Evolutionary conservation across 352 stramenopile genomes (phyloP).

Genomic region (Saprolegnia diclina): DNA sequence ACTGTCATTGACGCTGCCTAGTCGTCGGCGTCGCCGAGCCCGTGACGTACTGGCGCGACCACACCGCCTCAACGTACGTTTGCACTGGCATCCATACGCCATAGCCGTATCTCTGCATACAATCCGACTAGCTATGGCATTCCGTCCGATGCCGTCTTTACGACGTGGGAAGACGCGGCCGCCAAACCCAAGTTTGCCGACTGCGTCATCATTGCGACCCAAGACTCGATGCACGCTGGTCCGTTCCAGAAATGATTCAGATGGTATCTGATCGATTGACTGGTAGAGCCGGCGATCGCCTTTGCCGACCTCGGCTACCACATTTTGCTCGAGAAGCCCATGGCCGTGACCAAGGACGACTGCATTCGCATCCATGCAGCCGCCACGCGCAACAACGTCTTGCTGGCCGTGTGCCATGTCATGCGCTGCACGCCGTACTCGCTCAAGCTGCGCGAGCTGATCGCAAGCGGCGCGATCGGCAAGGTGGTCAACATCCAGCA

Average conservation of each 20-base stretch:
- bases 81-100: background rate
- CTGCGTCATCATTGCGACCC: constrained; percentile 29
- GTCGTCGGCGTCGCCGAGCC: constrained; percentile 29
- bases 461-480: constrained; percentile 10
- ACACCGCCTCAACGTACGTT: constrained; percentile 9
- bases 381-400: constrained; percentile 26
- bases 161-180: constrained; percentile 22
- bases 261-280: background rate
- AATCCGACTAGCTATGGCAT: constrained; percentile 12
- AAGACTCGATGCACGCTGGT: constrained; percentile 28
- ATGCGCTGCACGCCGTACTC: constrained; percentile 30
- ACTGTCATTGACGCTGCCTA: background rate
- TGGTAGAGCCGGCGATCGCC: constrained; percentile 21
- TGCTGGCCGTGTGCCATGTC: constrained; percentile 29
- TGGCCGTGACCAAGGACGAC: constrained; percentile 27
- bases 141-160: constrained; percentile 3
- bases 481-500: constrained; percentile 30
- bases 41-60: constrained; percentile 18
- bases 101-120: background rate
- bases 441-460: constrained; percentile 27
- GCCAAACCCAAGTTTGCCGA: constrained; percentile 22
- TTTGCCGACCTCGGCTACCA: constrained; percentile 31
- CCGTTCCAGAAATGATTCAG: background rate
- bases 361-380: constrained; percentile 26
- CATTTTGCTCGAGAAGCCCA: constrained; percentile 31